phyloP scores from a whole-genome alignment of 2,329 filamentous ascomycete genomes.

The Cephalotrichum gorgonifer region DNA sequence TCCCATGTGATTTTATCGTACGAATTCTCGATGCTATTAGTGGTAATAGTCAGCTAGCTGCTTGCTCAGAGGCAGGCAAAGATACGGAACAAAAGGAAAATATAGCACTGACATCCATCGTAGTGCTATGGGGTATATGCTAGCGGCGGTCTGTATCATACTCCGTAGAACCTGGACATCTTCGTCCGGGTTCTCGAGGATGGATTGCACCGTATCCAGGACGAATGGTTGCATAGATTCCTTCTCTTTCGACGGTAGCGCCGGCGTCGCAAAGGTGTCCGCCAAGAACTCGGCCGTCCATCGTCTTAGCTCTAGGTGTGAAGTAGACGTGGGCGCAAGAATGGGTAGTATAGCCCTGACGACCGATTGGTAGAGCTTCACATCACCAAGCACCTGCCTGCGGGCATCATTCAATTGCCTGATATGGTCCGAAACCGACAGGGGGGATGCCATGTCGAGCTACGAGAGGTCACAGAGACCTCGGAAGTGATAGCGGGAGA shows the following conservation, averaged over 20 bases:
- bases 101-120: conserved; percentile 74
- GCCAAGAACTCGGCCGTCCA: conserved; percentile 96
- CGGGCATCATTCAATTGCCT: conserved; percentile 84
- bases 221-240: conserved; percentile 68
- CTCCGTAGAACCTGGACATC: conserved; percentile 76
- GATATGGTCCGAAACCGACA: conserved; percentile 64
- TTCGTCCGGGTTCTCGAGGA: conserved; percentile 61
- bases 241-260: conserved; percentile 67
- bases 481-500: not conserved
- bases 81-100: not conserved
- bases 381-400: conserved; percentile 76
- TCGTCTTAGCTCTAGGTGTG: conserved; percentile 73
- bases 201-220: conserved; percentile 62
- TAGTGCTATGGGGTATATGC: conserved; percentile 86
- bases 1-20: conserved; percentile 78
- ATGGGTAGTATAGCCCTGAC: conserved; percentile 90
- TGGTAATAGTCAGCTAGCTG: not conserved
- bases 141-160: conserved; percentile 79
- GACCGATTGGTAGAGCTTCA: conserved; percentile 83
- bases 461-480: conserved; percentile 1
- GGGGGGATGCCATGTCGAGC: conserved; percentile 40
- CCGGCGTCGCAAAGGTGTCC: conserved; percentile 91
- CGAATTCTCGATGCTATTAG: conserved; percentile 68
- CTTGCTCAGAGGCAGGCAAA: not conserved
- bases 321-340: conserved; percentile 60